phyloP scores from a whole-genome alignment of 2,329 filamentous ascomycete species.

The Blumeria hordei region DNA sequence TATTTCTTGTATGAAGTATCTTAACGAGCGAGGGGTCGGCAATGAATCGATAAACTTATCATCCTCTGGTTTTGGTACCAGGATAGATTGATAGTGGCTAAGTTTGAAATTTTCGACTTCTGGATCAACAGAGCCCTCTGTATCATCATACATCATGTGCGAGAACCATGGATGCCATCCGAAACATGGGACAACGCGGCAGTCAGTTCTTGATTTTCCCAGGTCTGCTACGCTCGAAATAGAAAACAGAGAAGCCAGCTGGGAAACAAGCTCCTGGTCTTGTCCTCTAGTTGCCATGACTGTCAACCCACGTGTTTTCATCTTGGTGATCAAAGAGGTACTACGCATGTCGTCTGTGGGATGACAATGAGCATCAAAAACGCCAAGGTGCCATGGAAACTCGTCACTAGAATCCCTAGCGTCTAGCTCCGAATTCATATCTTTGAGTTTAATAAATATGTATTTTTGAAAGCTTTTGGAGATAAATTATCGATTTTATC shows the following conservation, averaged over 20 bases:
- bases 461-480: too few species aligned
- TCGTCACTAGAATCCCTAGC: background rate
- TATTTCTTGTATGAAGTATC: slow-evolving; percentile 30
- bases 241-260: slow-evolving; percentile 30
- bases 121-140: slow-evolving; percentile 4
- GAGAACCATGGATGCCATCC: slow-evolving; percentile 82
- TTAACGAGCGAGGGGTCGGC: slow-evolving; percentile 35
- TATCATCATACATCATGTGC: slow-evolving; percentile 46
- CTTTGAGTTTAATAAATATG: too few species aligned
- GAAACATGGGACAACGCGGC: slow-evolving; percentile 43
- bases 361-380: slow-evolving; percentile 66
- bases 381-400: slow-evolving; percentile 46
- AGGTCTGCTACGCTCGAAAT: slow-evolving; percentile 16
- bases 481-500: too few species aligned
- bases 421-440: too few species aligned
- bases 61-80: slow-evolving; percentile 29
- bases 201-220: slow-evolving; percentile 10
- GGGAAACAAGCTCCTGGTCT: slow-evolving; percentile 49
- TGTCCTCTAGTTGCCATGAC: slow-evolving; percentile 57
- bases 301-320: slow-evolving; percentile 42
- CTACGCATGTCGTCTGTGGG: slow-evolving; percentile 54
- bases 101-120: slow-evolving; percentile 18
- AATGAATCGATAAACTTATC: slow-evolving; percentile 22
- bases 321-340: slow-evolving; percentile 30
- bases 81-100: slow-evolving; percentile 40